phyloP scores from a whole-genome alignment of 352 stramenopile genomes.

The Pythium plurisporium region DNA sequence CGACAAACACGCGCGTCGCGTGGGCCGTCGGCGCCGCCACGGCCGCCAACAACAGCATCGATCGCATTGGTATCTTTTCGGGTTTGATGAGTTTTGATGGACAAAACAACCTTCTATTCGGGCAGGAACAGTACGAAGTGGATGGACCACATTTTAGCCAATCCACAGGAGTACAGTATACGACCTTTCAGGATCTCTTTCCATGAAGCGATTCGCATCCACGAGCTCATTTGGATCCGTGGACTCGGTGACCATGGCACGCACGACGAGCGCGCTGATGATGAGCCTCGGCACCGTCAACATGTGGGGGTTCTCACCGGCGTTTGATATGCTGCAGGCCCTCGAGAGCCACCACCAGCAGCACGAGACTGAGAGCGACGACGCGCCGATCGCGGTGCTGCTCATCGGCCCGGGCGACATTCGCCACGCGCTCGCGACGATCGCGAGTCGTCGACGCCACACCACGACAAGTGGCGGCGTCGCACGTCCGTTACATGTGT shows the following conservation, averaged over 20 bases:
- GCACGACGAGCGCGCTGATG: conserved; percentile 49
- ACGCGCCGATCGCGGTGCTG: conserved; percentile 47
- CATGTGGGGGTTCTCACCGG: conserved; percentile 86
- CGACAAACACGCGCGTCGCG: neutral
- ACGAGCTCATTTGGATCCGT: too few species aligned
- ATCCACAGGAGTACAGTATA: neutral
- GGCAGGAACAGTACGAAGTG: neutral
- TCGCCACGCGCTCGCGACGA: conserved; percentile 59
- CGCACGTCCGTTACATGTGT: conserved; percentile 72
- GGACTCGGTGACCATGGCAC: conserved; percentile 40
- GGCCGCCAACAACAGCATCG: conserved; percentile 6
- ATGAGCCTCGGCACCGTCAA: conserved; percentile 80
- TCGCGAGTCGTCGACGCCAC: conserved; percentile 42
- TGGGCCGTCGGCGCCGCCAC: neutral
- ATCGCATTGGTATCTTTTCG: neutral
- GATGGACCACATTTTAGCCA: conserved; percentile 15
- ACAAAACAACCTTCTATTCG: conserved; percentile 5
- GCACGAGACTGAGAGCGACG: conserved; percentile 6
- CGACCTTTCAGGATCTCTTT: conserved; percentile 2
- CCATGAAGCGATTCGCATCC: neutral
- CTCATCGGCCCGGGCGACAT: conserved; percentile 71
- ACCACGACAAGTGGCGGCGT: conserved; percentile 17
- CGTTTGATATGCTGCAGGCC: conserved; percentile 45
- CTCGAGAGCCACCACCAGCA: neutral
- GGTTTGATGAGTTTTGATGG: conserved; percentile 4